phyloP scores from a whole-genome alignment of 23 red algal species.

The Agarophyton chilense region DNA sequence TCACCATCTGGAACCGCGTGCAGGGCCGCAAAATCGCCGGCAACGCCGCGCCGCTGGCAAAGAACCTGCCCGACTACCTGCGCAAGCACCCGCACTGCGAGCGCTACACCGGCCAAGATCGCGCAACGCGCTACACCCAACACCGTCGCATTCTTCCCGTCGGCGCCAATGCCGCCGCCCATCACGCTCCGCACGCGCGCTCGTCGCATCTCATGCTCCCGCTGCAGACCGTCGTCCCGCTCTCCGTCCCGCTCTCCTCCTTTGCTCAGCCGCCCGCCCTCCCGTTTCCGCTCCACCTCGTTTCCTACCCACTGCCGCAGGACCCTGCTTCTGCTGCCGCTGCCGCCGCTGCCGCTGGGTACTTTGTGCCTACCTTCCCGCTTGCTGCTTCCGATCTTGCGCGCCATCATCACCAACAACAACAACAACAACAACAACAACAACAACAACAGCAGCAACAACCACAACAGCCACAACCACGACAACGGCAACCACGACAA shows the following conservation, averaged over 20 bases:
- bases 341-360: too few relatives aligned
- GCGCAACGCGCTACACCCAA: slow-evolving; percentile 60
- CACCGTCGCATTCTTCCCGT: slow-evolving; percentile 59
- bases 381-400: too few relatives aligned
- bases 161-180: slow-evolving; percentile 28
- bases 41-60: slow-evolving; percentile 77
- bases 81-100: slow-evolving; percentile 88
- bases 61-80: slow-evolving; percentile 82
- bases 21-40: slow-evolving; percentile 93
- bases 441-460: slow-evolving; percentile 19
- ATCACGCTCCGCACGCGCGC: neutral
- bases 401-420: neutral
- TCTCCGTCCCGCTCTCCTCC: neutral
- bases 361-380: neutral
- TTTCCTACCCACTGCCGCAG: slow-evolving; percentile 5
- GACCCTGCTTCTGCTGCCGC: too few relatives aligned
- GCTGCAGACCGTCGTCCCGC: slow-evolving; percentile 1
- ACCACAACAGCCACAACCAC: too few relatives aligned
- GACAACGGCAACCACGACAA: too few relatives aligned
- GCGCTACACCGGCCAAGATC: slow-evolving; percentile 77
- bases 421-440: neutral
- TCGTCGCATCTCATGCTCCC: neutral
- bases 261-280: neutral
- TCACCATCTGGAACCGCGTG: slow-evolving; percentile 93
- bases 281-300: neutral